These are phyloP conservation scores for Telfairia occidentalis DNA, from an alignment of 331 rosid species.

Conservation along the genomic window DNA sequence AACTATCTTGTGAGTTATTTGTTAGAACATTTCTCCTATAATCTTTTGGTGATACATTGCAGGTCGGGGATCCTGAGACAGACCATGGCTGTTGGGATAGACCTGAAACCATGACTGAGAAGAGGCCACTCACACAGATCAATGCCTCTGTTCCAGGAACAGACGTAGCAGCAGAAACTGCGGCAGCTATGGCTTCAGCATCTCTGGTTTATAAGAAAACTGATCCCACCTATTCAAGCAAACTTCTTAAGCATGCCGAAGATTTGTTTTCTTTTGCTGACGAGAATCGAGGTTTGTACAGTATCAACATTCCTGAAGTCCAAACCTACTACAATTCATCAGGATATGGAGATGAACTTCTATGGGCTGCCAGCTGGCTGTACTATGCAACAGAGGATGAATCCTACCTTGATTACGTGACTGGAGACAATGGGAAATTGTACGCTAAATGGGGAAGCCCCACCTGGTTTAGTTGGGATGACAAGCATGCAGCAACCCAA, in stretches of 20 bases:
- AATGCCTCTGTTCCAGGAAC: constrained; percentile 70
- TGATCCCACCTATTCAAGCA: constrained; percentile 46
- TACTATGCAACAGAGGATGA: constrained; percentile 80
- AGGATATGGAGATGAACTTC: constrained; percentile 86
- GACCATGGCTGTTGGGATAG: constrained; percentile 87
- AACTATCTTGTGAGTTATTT: neutral
- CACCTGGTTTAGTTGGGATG: constrained; percentile 98
- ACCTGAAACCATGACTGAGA: constrained; percentile 62
- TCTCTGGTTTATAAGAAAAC: constrained; percentile 70
- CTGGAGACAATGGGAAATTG: constrained; percentile 48
- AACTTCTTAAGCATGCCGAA: constrained; percentile 73
- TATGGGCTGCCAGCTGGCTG: constrained; percentile 99
- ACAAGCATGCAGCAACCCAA: constrained; percentile 93
- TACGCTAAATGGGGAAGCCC: constrained; percentile 72
- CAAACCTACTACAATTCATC: constrained; percentile 68
- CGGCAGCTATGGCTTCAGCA: constrained; percentile 97
- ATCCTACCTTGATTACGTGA: constrained; percentile 57
- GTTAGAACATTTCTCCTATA: neutral
- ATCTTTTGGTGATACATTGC: constrained; percentile 16
- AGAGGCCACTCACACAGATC: constrained; percentile 62
- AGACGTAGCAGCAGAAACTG: constrained; percentile 88
- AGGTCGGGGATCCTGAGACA: constrained; percentile 76
- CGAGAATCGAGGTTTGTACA: constrained; percentile 37
- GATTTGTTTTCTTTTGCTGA: constrained; percentile 76
- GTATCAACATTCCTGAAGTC: constrained; percentile 61